Conservation (phyloP, 2,329 filamentous ascomycete species). For the Lecanoromycetidae sp. region DNA sequence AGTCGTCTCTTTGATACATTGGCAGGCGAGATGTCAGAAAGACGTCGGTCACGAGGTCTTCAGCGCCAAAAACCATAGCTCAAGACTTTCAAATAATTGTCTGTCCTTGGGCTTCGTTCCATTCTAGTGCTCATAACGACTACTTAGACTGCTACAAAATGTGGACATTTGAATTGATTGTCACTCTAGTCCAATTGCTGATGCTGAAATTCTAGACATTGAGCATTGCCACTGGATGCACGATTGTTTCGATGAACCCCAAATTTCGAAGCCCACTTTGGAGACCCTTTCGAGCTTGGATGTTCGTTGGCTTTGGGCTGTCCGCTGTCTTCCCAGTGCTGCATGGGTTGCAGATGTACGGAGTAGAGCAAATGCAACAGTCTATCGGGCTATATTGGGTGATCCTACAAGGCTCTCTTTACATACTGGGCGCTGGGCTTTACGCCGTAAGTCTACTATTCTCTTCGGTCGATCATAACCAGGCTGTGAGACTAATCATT, state of each 20-base stretch:
- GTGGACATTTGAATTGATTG: neutral
- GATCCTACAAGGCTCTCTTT: constrained; percentile 65
- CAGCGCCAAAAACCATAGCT: too few relatives aligned
- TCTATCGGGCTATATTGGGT: constrained; percentile 75
- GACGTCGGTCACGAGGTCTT: neutral
- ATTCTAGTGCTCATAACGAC: too few relatives aligned
- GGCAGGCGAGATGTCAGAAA: neutral
- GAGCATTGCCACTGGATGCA: constrained; percentile 62
- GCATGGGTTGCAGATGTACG: constrained; percentile 60
- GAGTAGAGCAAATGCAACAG: constrained; percentile 51
- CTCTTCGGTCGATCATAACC: neutral
- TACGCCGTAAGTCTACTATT: constrained; percentile 57
- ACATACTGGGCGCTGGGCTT: constrained; percentile 72
- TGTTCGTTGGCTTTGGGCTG: constrained; percentile 80
- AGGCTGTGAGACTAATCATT: constrained; percentile 1
- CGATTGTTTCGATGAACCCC: constrained; percentile 64
- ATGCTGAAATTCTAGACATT: constrained; percentile 50
- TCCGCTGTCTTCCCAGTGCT: constrained; percentile 74
- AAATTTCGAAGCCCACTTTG: constrained; percentile 72
- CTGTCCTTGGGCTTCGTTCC: too few relatives aligned
- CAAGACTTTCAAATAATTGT: too few relatives aligned
- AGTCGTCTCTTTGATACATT: constrained; percentile 26
- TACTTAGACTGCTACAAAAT: too few relatives aligned
- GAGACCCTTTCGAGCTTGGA: constrained; percentile 71
- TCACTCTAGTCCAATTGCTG: neutral